Evolutionary conservation across 352 stramenopile genomes (phyloP), one percentile per base, ranked within the genome.

Genomic region (Paralagenidium karlingii): DNA sequence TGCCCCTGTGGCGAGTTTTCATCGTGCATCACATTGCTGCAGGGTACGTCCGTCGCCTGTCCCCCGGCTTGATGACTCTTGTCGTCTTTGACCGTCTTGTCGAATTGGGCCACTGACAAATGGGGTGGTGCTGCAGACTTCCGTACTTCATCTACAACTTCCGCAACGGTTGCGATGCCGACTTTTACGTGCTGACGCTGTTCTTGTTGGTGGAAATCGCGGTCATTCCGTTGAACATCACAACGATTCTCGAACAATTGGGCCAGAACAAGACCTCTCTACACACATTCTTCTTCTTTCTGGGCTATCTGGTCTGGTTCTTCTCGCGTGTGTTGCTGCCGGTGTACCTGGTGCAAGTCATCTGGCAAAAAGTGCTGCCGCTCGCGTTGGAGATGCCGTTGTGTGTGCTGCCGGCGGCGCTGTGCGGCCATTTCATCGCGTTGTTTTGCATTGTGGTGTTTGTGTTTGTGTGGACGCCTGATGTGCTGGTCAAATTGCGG

Each of bases 131-230:
- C 0, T 40, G 5, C 42, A 90, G 77, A 16, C 50, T 83, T 43
- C 77, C 77, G 21, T 90, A 87, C 47, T 22, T 84, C 38, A 82
- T 90, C 63, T 87, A 71, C 53, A 88, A 80, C 22, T 80, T 87
- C 55, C 58, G 80, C 50, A 22, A 67, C 0, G 71, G 69, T 34
- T 90, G 77, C 40, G 59, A 53, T 12, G 73, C 84, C 53, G 70
- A 87, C 41, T 47, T 82, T 45, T 90, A 85, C 49, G 49, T 87
- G 42, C 54, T 90, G 36, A 76, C 68, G 49, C 55, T 87, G 26
- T 90, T 86, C 38, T 48, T 90, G 44, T 63, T 90, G 37, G 77
- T 90, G n/a, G 77, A 90, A 45, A 68, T 87, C 28, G 76, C 74
- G 1, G 68, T 86, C 25, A 75, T 86, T 24, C 77, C 77, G 41